Conservation (phyloP, 106 monocot genomes). For the Dendrobium officinale region DNA sequence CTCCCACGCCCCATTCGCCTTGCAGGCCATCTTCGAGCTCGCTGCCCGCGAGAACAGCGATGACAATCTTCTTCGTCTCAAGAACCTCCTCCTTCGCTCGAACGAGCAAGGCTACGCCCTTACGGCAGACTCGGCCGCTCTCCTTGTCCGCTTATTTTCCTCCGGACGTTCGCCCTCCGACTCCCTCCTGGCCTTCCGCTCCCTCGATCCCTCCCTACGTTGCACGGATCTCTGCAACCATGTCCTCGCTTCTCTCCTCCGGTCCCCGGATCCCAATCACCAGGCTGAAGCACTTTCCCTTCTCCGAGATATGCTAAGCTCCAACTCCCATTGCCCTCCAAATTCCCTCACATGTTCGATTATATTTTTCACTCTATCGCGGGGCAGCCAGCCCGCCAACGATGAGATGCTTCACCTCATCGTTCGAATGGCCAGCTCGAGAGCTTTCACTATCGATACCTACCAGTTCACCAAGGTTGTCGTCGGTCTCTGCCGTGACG, state of each 20-base stretch:
- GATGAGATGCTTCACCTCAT: constrained; percentile 12
- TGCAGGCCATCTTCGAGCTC: constrained; percentile 7
- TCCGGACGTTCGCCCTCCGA: background rate
- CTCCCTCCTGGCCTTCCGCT: constrained; percentile 9
- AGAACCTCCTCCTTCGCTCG: background rate
- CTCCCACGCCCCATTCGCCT: constrained; percentile 5
- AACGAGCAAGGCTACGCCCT: background rate
- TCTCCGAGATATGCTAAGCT: constrained; percentile 4
- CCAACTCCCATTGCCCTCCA: constrained; percentile 11
- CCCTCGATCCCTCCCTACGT: constrained; percentile 17
- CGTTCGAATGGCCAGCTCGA: constrained; percentile 17
- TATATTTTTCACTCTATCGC: constrained; percentile 18
- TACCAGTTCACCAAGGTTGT: constrained; percentile 29
- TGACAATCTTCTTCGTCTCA: background rate
- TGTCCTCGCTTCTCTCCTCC: constrained; percentile 19
- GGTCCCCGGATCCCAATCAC: constrained; percentile 19
- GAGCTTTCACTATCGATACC: constrained; percentile 21
- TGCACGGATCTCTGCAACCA: constrained; percentile 11
- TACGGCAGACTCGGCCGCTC: background rate
- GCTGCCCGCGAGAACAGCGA: background rate
- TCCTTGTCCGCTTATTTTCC: background rate
- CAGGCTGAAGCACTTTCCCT: constrained; percentile 25
- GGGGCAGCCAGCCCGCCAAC: constrained; percentile 6
- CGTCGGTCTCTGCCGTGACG: constrained; percentile 29
- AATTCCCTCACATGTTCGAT: constrained; percentile 22